Percentiles rank a stretch among this genome's conserved stretches.
Evolutionary conservation across 2,329 filamentous ascomycete species (phyloP).

Genomic region (Ceratocystis huliohia): DNA sequence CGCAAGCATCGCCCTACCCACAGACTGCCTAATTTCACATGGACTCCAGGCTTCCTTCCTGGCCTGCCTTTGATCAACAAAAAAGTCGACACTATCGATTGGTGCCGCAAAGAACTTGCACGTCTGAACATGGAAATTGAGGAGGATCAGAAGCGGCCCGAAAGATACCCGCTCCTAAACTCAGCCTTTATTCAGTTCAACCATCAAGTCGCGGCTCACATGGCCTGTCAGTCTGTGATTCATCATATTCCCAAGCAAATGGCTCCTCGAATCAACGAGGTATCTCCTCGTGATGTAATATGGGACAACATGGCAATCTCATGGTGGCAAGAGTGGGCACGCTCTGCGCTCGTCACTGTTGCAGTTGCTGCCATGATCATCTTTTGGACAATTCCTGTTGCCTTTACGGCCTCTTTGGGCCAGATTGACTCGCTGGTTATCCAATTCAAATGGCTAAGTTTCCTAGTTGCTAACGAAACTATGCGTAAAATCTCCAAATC

Average conservation of each 20-base stretch:
- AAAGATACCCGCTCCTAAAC: constrained; percentile 83
- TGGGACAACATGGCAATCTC: constrained; percentile 96
- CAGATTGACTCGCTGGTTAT: constrained; percentile 60
- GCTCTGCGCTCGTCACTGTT: constrained; percentile 51
- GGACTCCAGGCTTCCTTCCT: constrained; percentile 55
- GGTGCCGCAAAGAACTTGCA: constrained; percentile 75
- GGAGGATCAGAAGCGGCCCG: constrained; percentile 70
- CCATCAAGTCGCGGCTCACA: constrained; percentile 90
- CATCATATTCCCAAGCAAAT: constrained; percentile 90
- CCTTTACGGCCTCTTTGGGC: constrained; percentile 71
- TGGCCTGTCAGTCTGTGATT: constrained; percentile 87
- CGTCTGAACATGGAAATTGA: constrained; percentile 86
- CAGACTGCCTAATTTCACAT: constrained; percentile 50
- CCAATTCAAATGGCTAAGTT: constrained; percentile 55
- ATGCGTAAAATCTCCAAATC: constrained; percentile 49
- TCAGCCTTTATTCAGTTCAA: constrained; percentile 99
- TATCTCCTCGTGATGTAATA: constrained; percentile 80
- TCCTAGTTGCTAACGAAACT: constrained; percentile 47
- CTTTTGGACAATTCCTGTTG: constrained; percentile 81
- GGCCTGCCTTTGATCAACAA: constrained; percentile 66
- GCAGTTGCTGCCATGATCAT: constrained; percentile 65
- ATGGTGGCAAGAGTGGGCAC: constrained; percentile 83
- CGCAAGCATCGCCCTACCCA: constrained; percentile 76
- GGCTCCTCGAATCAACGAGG: constrained; percentile 83
- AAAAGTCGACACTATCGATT: constrained; percentile 91